phyloP scores from a whole-genome alignment of 495 filamentous ascomycete species.

The Hypoxylon perforatum region DNA sequence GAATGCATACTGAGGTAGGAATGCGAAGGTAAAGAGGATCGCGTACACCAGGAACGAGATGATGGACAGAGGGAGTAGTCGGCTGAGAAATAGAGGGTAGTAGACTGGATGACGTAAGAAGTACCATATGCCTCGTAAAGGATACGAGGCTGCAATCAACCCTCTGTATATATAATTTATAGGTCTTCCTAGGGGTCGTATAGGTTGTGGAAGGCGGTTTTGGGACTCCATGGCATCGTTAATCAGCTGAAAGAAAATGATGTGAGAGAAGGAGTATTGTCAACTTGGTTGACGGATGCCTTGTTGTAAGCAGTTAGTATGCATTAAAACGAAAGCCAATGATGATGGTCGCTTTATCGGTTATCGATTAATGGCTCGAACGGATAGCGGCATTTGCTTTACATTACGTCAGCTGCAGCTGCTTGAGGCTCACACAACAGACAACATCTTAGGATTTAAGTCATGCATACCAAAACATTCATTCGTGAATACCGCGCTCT shows the following conservation, averaged over 20 bases:
- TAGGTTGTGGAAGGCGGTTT: slow-evolving; percentile 24
- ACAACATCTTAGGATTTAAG: no score
- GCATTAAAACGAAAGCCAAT: no score
- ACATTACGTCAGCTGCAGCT: no score
- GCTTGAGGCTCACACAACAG: no score
- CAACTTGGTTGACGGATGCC: neutral
- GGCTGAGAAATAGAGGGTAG: slow-evolving; percentile 74
- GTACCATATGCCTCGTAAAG: slow-evolving; percentile 76
- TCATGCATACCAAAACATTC: no score
- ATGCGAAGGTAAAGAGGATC: slow-evolving; percentile 85
- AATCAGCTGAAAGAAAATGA: neutral
- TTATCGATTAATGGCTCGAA: no score
- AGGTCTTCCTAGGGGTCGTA: slow-evolving; percentile 43
- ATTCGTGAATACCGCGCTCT: no score
- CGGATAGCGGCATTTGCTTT: no score
- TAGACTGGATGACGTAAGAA: slow-evolving; percentile 73
- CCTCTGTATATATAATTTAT: slow-evolving; percentile 46
- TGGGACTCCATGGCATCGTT: slow-evolving; percentile 41
- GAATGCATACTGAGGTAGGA: slow-evolving; percentile 85
- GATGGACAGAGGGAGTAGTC: slow-evolving; percentile 75
- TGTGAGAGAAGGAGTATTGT: slow-evolving; percentile 1
- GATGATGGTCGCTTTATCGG: no score
- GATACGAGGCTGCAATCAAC: slow-evolving; percentile 48
- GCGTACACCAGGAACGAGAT: slow-evolving; percentile 78
- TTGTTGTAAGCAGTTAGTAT: no score